Percentiles rank a stretch among this genome's conserved stretches.
phyloP scores from a whole-genome alignment of 192 early-diverging fungal species.

The Podila epicladia region DNA sequence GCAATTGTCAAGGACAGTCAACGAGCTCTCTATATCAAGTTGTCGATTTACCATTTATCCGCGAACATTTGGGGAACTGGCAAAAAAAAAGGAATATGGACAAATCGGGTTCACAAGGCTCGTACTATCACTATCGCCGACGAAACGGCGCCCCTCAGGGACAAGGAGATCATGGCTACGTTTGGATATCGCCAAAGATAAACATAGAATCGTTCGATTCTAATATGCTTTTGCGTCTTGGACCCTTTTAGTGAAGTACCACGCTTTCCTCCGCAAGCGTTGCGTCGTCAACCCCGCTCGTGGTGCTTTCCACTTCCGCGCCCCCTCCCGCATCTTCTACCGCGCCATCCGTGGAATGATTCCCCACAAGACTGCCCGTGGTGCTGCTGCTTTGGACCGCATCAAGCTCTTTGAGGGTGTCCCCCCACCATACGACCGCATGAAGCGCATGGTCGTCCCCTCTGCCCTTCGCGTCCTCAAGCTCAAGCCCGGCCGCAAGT shows the following conservation, averaged over 20 bases:
- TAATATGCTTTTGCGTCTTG: too few species aligned
- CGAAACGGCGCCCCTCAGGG: too few species aligned
- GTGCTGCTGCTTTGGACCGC: slow-evolving; percentile 95
- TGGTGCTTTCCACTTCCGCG: slow-evolving; percentile 99
- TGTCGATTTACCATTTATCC: too few species aligned
- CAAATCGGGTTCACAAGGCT: too few species aligned
- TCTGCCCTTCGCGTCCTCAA: slow-evolving; percentile 96
- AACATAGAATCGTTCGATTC: too few species aligned
- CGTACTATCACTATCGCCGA: too few species aligned
- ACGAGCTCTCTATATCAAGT: too few species aligned
- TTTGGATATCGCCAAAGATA: too few species aligned
- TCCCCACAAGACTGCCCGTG: slow-evolving; percentile 99
- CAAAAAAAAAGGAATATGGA: too few species aligned
- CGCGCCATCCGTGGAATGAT: slow-evolving; percentile 98
- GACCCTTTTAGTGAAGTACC: slow-evolving; percentile 80
- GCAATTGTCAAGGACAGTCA: too few species aligned
- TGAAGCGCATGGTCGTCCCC: slow-evolving; percentile 98
- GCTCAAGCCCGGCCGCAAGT: slow-evolving; percentile 98
- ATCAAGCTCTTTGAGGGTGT: slow-evolving; percentile 99
- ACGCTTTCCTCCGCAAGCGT: slow-evolving; percentile 97
- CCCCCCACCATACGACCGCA: slow-evolving; percentile 95
- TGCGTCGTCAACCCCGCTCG: slow-evolving; percentile 95
- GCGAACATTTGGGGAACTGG: too few species aligned
- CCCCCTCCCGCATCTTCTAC: slow-evolving; percentile 97
- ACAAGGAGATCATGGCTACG: too few species aligned